Evolutionary conservation across 2,329 filamentous ascomycete genomes (phyloP), one percentile per base, ranked within the genome.

Genomic region (Fusarium metavorans): DNA sequence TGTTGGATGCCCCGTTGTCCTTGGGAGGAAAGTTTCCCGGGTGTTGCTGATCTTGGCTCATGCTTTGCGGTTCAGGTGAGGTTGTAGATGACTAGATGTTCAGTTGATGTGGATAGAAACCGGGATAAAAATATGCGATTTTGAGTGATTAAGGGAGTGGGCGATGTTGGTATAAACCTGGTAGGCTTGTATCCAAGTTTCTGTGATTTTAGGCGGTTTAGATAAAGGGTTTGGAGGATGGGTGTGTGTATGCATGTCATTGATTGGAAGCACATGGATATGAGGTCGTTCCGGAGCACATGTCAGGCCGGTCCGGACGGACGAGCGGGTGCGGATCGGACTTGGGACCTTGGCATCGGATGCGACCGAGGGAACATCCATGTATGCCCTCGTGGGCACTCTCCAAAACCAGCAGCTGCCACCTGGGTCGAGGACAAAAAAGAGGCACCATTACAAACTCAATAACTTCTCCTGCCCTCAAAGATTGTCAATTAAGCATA

Each of bases 291-390:
- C 57, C 57, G 50, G 60, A 61, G 70, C 73, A 75, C 73, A 75
- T 75, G 73, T 71, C 66, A 75, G 70, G 67, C 43, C 48, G 59
- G 50, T 56, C 66, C 25, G 50, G 67, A 61, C 76, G 74, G 76
- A 67, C 77, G 76, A 75, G 67, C 74, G 76, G 76, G 76, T 76
- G 73, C 67, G 71, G 76, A 77, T 77, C 76, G 68, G 62, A 66
- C 64, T 43, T 66, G 41, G 41, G 54, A 60, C 64, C 66, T 72
- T 66, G 50, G 67, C 65, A 60, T 64, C 58, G 52, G 67, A 66
- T 64, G 61, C 37, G 48, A 54, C 69, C 58, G 50, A 65, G 74
- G 30, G 60, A 58, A 64, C 39, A 43, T 62, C 67, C 41, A 61
- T 62, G 70, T 64, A 66, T 52, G 61, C 64, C 68, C 59, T 65